Conservation (phyloP, 2,329 filamentous ascomycete genomes). For the Fusarium poae region DNA sequence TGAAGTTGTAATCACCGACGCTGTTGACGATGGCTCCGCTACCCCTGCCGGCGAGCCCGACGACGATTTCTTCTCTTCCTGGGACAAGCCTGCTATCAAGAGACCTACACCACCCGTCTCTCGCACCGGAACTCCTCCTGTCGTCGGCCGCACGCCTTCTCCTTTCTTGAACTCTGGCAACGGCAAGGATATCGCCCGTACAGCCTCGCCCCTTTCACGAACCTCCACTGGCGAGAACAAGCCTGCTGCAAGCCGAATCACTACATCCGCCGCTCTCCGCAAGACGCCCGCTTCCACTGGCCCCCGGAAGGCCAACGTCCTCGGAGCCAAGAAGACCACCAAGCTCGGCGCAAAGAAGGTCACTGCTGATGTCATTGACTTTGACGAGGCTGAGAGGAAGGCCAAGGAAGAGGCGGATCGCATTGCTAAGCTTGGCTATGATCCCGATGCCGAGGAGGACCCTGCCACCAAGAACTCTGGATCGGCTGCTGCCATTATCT, state of each 20-base stretch:
- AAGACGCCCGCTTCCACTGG: slow-evolving; percentile 75
- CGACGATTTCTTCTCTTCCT: slow-evolving; percentile 98
- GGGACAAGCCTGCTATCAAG: slow-evolving; percentile 98
- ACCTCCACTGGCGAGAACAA: slow-evolving; percentile 65
- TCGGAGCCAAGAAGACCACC: slow-evolving; percentile 83
- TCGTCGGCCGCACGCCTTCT: slow-evolving; percentile 84
- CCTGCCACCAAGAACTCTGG: slow-evolving; percentile 62
- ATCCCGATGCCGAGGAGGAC: slow-evolving; percentile 85
- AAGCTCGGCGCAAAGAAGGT: slow-evolving; percentile 97
- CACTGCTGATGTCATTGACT: slow-evolving; percentile 84
- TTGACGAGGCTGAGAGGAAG: slow-evolving; percentile 96
- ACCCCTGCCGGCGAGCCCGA: slow-evolving; percentile 88
- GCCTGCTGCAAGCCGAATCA: slow-evolving; percentile 77
- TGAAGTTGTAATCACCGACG: slow-evolving; percentile 87
- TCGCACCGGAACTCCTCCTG: slow-evolving; percentile 86
- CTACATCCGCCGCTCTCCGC: slow-evolving; percentile 83
- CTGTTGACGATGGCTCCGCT: slow-evolving; percentile 74
- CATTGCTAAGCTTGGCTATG: slow-evolving; percentile 94
- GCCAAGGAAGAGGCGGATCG: slow-evolving; percentile 97
- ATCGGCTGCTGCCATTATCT: slow-evolving; percentile 72
- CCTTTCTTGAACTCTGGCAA: slow-evolving; percentile 87
- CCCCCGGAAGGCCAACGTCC: slow-evolving; percentile 85
- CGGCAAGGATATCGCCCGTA: slow-evolving; percentile 78
- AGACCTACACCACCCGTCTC: slow-evolving; percentile 93
- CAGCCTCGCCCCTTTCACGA: slow-evolving; percentile 84